Evolutionary conservation across 495 filamentous ascomycete genomes (phyloP), one percentile per base, ranked within the genome.

Genomic region (Pyrenopolyporus hunteri): DNA sequence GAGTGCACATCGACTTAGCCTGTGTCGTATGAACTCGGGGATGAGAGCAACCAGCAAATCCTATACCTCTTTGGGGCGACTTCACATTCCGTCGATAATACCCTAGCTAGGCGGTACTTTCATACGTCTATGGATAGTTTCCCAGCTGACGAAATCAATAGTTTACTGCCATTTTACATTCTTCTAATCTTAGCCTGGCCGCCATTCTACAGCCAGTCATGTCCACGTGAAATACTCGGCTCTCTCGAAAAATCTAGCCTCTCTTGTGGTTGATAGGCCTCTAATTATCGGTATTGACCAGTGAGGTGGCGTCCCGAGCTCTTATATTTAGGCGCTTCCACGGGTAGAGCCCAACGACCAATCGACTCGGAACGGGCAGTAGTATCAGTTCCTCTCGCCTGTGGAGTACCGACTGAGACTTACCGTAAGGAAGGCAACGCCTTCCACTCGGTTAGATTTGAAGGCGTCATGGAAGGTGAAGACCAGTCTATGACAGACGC

Each of bases 391-490:
- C 16, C 26, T 36, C 10, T 0, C 19, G 11, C 26, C 22, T 31
- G 23, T 36, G 3, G 52, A 35, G n/a, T n/a, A 28, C 19, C 6
- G 2, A 9, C 11, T 19, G 14, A 32, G n/a, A 31, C n/a, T 39
- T 32, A 31, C 37, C 14, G 28, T n/a, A 26, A 26, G 13, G 32
- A 57, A 36, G 44, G 17, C 23, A 2, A 6, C 3, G 11, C 29
- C 32, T 56, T 45, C 13, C 5, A 29, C 25, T 32, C 14, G 17
- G 20, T 20, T 13, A n/a, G 13, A 45, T 28, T 52, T 29, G 28
- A 40, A 22, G 37, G 32, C 50, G 68, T 28, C 40, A 80, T 78
- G 76, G 77, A 78, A 19, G 70, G 70, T 14, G 73, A 74, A 17
- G 72, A 76, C 31, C 67, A 73, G 28, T 57, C 64, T 47, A 67